phyloP scores from a whole-genome alignment of 345 rosid species.

The Citrus cavaleriei region DNA sequence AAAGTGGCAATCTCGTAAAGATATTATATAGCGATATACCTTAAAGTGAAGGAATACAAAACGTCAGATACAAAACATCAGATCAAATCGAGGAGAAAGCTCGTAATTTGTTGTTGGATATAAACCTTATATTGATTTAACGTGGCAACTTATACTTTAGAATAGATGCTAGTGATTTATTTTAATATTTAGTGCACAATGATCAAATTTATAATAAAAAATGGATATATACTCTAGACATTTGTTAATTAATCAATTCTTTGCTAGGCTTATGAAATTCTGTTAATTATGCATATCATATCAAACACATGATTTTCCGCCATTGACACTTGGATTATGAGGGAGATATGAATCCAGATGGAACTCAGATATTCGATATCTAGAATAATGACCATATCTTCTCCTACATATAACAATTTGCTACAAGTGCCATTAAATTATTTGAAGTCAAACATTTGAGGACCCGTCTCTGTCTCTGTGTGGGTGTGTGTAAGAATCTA shows the following conservation, averaged over 20 bases:
- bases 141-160: constrained; percentile 12
- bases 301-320: not conserved
- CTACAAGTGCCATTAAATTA: not conserved
- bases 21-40: not conserved
- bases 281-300: not conserved
- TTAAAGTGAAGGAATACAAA: not conserved
- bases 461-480: too few relatives aligned
- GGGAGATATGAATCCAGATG: not conserved
- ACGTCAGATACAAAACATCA: not conserved
- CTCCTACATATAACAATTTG: not conserved
- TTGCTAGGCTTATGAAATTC: not conserved
- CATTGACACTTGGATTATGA: not conserved
- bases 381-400: not conserved
- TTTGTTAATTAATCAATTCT: not conserved
- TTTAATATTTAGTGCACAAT: not conserved
- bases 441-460: not conserved
- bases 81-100: constrained; percentile 3
- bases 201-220: not conserved
- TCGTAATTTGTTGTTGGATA: not conserved
- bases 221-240: not conserved
- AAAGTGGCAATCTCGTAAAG: too few relatives aligned
- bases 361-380: not conserved
- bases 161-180: constrained; percentile 23
- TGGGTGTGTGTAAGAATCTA: not conserved
- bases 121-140: not conserved